These are phyloP conservation scores for Penicillium sp. DNA, from an alignment of 2,329 filamentous ascomycete genomes.

Conservation along the genomic window DNA sequence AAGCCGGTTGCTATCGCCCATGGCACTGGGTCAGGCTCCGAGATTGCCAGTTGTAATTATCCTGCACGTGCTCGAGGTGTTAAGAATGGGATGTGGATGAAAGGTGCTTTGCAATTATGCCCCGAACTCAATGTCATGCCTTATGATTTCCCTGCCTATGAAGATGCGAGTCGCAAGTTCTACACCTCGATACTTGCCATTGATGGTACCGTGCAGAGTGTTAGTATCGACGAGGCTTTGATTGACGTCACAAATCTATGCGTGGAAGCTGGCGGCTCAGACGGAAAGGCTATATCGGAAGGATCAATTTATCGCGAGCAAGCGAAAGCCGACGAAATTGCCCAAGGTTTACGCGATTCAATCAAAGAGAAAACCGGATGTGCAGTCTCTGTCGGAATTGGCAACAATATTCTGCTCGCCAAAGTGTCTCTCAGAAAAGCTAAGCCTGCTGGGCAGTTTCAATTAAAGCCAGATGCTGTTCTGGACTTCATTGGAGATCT, in stretches of 20 bases:
- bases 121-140: conserved; percentile 84
- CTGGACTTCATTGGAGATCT: conserved; percentile 74
- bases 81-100: conserved; percentile 99
- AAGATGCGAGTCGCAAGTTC: conserved; percentile 83
- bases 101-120: conserved; percentile 76
- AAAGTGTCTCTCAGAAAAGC: conserved; percentile 88
- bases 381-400: conserved; percentile 88
- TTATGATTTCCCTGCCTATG: conserved; percentile 93
- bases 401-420: conserved; percentile 83
- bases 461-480: conserved; percentile 77
- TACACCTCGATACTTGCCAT: conserved; percentile 79
- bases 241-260: conserved; percentile 76
- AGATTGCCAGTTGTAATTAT: conserved; percentile 98
- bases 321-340: conserved; percentile 71
- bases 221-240: conserved; percentile 93
- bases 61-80: conserved; percentile 79
- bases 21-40: conserved; percentile 77
- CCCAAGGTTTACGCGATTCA: conserved; percentile 61
- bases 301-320: conserved; percentile 75
- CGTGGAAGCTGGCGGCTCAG: conserved; percentile 62
- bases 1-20: conserved; percentile 90
- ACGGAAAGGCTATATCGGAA: conserved; percentile 64
- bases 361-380: conserved; percentile 77
- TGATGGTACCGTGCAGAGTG: conserved; percentile 85
- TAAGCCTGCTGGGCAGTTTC: conserved; percentile 90